phyloP scores from a whole-genome alignment of 257 asterid genomes.

The Solanum bulbocastanum region DNA sequence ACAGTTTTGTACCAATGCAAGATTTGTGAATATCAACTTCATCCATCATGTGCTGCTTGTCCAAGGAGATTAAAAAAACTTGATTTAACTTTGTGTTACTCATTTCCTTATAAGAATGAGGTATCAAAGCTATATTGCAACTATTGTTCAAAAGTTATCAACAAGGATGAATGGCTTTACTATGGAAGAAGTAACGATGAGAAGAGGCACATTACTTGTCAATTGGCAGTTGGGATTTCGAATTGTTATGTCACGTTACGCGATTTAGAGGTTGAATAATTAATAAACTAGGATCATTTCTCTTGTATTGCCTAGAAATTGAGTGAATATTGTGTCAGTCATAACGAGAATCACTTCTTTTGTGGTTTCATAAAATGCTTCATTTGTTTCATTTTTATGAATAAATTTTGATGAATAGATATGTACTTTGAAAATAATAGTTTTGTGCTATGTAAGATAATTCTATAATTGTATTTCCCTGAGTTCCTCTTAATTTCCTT shows the following conservation, averaged over 20 bases:
- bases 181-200: background rate
- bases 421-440: background rate
- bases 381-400: background rate
- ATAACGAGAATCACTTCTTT: background rate
- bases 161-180: background rate
- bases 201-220: slow-evolving; percentile 1
- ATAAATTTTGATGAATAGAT: background rate
- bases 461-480: background rate
- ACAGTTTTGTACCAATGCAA: background rate
- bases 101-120: background rate
- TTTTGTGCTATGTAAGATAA: background rate
- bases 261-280: background rate
- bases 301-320: background rate
- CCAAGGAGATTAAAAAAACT: background rate
- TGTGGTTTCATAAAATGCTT: background rate
- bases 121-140: background rate
- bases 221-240: background rate
- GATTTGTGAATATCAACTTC: background rate
- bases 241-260: background rate
- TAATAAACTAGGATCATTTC: background rate
- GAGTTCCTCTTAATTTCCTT: background rate
- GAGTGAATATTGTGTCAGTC: background rate
- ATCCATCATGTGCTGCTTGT: background rate
- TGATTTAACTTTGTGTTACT: background rate
- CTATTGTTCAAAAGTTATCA: background rate